Evolutionary conservation across 2,329 filamentous ascomycete genomes (phyloP).

Genomic region (Pseudogymnoascus sp.): DNA sequence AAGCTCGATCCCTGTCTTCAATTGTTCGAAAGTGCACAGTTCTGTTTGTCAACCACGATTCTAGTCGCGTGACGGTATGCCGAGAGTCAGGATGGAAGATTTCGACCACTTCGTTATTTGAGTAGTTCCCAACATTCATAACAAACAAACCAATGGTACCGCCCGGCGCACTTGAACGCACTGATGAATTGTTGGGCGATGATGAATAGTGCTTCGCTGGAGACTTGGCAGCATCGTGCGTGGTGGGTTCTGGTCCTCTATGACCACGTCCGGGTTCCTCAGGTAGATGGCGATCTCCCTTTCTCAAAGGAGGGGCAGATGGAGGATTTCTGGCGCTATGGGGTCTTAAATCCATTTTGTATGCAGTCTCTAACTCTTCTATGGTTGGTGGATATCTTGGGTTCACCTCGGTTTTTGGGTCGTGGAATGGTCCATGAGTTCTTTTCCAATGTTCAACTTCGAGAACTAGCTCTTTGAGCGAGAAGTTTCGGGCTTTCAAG

Average conservation of each 20-base stretch:
- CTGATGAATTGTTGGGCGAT: neutral
- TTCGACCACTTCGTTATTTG: neutral
- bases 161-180: neutral
- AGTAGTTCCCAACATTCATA: neutral
- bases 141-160: neutral
- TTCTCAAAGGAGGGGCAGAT: neutral
- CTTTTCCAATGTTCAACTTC: conserved; percentile 17
- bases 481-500: conserved; percentile 15
- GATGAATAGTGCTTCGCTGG: neutral
- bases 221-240: neutral
- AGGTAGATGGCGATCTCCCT: neutral
- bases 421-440: neutral
- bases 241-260: neutral
- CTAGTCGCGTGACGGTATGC: neutral
- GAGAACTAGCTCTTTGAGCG: conserved; percentile 12
- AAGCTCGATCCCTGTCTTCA: neutral
- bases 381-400: conserved; percentile 1
- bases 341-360: neutral
- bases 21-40: neutral
- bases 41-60: conserved; percentile 2
- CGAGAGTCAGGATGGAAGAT: neutral
- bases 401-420: neutral
- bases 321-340: neutral
- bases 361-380: neutral
- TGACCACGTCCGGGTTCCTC: neutral